Percentiles rank a stretch among this genome's conserved stretches.
phyloP scores from a whole-genome alignment of 805 yeast genomes.

The Candida dajiaensis region DNA sequence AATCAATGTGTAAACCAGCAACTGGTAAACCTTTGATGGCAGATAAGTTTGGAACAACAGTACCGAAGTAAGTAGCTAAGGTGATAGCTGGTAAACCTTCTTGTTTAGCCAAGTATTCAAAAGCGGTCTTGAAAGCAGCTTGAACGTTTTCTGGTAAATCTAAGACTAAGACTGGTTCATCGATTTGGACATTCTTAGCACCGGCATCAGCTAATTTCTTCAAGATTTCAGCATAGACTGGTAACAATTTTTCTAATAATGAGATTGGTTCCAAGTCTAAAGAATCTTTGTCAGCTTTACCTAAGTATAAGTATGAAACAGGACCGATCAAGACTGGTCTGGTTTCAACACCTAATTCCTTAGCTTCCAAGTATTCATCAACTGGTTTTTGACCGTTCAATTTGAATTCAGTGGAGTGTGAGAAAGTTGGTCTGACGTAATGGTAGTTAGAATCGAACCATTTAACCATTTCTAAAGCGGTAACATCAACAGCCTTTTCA shows the following conservation, averaged over 20 bases:
- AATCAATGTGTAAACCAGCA: slow-evolving; percentile 94
- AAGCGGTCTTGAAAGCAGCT: slow-evolving; percentile 86
- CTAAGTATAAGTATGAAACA: slow-evolving; percentile 87
- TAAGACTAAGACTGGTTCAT: slow-evolving; percentile 94
- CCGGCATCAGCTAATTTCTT: slow-evolving; percentile 89
- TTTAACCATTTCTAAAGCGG: slow-evolving; percentile 99
- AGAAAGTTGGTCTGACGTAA: slow-evolving; percentile 98
- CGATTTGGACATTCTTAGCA: slow-evolving; percentile 92
- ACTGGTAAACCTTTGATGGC: slow-evolving; percentile 90
- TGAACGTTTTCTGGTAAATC: slow-evolving; percentile 83
- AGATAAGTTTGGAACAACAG: slow-evolving; percentile 91
- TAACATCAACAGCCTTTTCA: slow-evolving; percentile 89
- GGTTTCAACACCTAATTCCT: slow-evolving; percentile 91
- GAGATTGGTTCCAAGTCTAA: slow-evolving; percentile 90
- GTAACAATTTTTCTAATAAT: slow-evolving; percentile 81
- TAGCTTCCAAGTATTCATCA: slow-evolving; percentile 96
- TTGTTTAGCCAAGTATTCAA: slow-evolving; percentile 62
- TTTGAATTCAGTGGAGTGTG: slow-evolving; percentile 91
- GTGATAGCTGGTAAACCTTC: slow-evolving; percentile 72
- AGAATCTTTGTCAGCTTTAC: slow-evolving; percentile 98
- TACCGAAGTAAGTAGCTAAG: slow-evolving; percentile 95
- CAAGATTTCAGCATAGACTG: slow-evolving; percentile 87
- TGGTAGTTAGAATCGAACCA: slow-evolving; percentile 99
- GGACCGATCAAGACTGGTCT: slow-evolving; percentile 98
- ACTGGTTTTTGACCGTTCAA: slow-evolving; percentile 95